These are phyloP conservation scores for Harringtonia lauricola DNA, from an alignment of 2,329 filamentous ascomycete species.

Conservation along the genomic window DNA sequence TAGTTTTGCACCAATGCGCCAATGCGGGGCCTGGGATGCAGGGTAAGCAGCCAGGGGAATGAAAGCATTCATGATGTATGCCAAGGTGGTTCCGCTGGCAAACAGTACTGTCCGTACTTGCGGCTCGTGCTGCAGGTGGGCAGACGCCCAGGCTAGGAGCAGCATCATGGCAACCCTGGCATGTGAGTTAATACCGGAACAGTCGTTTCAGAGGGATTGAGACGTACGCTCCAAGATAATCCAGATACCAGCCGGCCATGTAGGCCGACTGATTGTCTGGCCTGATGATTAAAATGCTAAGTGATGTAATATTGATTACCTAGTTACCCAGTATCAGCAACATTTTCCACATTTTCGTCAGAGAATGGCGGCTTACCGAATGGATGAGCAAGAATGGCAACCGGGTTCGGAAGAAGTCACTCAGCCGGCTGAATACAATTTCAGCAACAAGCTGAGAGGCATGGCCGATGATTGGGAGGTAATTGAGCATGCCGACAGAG, in stretches of 20 bases:
- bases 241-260: constrained; percentile 7
- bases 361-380: too few relatives aligned
- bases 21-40: constrained; percentile 2
- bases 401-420: constrained; percentile 4
- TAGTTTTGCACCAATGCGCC: constrained; percentile 6
- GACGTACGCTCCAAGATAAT: constrained; percentile 6
- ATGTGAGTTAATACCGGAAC: too few relatives aligned
- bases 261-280: constrained; percentile 2
- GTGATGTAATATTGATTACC: constrained; percentile 5
- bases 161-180: constrained; percentile 6
- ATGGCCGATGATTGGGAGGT: constrained; percentile 8
- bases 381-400: constrained; percentile 5
- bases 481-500: constrained; percentile 7
- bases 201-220: neutral
- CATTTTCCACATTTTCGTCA: too few relatives aligned
- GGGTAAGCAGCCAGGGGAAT: constrained; percentile 5
- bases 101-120: constrained; percentile 7
- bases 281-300: constrained; percentile 3
- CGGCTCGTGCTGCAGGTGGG: constrained; percentile 2
- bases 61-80: constrained; percentile 4
- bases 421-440: constrained; percentile 4
- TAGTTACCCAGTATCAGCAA: too few relatives aligned
- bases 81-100: constrained; percentile 6
- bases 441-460: constrained; percentile 7
- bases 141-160: constrained; percentile 5